Percentiles rank a stretch among this genome's conserved stretches.
phyloP scores from a whole-genome alignment of 1,284 basidiomycete species.

The Neotropicomus parvogracilis region DNA sequence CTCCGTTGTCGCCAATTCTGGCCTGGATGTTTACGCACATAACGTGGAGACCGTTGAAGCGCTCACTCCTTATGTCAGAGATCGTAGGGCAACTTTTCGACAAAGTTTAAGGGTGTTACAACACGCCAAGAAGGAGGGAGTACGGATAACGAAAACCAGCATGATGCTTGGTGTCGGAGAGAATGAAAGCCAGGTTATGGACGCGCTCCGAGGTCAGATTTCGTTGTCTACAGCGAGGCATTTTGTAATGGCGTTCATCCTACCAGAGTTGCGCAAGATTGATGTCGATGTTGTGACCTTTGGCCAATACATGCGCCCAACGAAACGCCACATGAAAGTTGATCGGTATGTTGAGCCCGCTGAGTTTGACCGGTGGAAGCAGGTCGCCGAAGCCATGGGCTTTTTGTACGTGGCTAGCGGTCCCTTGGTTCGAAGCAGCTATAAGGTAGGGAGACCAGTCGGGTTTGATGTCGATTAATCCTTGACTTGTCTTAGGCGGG shows the following conservation, averaged over 20 bases:
- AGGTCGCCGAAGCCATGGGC: slow-evolving; percentile 86
- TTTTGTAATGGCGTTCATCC: not conserved
- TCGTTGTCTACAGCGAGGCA: not conserved
- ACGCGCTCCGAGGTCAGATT: slow-evolving; percentile 73
- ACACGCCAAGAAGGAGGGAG: slow-evolving; percentile 79
- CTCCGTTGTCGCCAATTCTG: slow-evolving; percentile 83
- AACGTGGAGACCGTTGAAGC: slow-evolving; percentile 96
- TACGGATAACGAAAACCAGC: slow-evolving; percentile 93
- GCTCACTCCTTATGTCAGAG: slow-evolving; percentile 92
- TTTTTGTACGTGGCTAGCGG: slow-evolving; percentile 98
- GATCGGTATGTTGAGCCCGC: slow-evolving; percentile 91
- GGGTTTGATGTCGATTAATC: slow-evolving; percentile 4
- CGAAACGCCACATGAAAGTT: slow-evolving; percentile 99
- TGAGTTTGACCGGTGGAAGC: slow-evolving; percentile 92
- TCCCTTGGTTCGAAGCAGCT: slow-evolving; percentile 92
- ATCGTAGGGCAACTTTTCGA: slow-evolving; percentile 89
- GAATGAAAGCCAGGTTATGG: slow-evolving; percentile 77
- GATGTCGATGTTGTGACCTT: slow-evolving; percentile 98
- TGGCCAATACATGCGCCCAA: slow-evolving; percentile 99
- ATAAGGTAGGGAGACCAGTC: slow-evolving; percentile 66
- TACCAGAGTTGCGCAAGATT: slow-evolving; percentile 76
- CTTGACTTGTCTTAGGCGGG: slow-evolving; percentile 58
- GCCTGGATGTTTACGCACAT: slow-evolving; percentile 97
- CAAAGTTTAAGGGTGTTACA: slow-evolving; percentile 85
- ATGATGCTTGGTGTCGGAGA: slow-evolving; percentile 99